These are phyloP conservation scores for Coemansia sp. DNA, from an alignment of 371 early-diverging fungal species.

Conservation along the genomic window DNA sequence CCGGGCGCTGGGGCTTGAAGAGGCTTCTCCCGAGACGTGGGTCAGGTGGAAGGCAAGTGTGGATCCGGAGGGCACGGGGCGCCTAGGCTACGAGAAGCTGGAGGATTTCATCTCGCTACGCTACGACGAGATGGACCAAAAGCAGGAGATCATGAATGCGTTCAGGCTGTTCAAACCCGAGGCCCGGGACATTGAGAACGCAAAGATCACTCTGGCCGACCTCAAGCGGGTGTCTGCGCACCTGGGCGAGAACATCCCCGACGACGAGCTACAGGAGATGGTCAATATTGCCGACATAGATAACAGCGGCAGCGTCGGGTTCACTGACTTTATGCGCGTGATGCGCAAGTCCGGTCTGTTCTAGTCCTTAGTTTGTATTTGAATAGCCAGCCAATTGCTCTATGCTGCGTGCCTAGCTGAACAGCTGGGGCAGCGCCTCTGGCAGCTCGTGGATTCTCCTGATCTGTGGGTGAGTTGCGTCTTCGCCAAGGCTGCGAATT, in stretches of 20 bases:
- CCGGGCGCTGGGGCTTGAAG: constrained; percentile 56
- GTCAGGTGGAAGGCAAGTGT: constrained; percentile 53
- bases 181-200: constrained; percentile 12
- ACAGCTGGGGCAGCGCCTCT: constrained; percentile 60
- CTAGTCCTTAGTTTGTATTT: constrained; percentile 6
- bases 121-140: constrained; percentile 56
- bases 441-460: constrained; percentile 62
- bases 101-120: constrained; percentile 56
- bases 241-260: constrained; percentile 63
- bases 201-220: constrained; percentile 39
- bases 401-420: constrained; percentile 2
- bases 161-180: constrained; percentile 61
- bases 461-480: constrained; percentile 51
- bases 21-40: constrained; percentile 49
- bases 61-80: constrained; percentile 53
- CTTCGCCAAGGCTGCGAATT: constrained; percentile 28
- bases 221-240: constrained; percentile 30
- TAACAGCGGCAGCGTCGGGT: constrained; percentile 56
- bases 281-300: constrained; percentile 65
- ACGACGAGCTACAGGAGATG: constrained; percentile 71
- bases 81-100: constrained; percentile 56
- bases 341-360: constrained; percentile 58
- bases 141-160: constrained; percentile 56
- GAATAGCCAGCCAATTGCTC: neutral
- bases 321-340: constrained; percentile 56